Evolutionary conservation across 352 stramenopile species (phyloP), one percentile per base, ranked within the genome.

Genomic region (Saprolegnia parasitica): DNA sequence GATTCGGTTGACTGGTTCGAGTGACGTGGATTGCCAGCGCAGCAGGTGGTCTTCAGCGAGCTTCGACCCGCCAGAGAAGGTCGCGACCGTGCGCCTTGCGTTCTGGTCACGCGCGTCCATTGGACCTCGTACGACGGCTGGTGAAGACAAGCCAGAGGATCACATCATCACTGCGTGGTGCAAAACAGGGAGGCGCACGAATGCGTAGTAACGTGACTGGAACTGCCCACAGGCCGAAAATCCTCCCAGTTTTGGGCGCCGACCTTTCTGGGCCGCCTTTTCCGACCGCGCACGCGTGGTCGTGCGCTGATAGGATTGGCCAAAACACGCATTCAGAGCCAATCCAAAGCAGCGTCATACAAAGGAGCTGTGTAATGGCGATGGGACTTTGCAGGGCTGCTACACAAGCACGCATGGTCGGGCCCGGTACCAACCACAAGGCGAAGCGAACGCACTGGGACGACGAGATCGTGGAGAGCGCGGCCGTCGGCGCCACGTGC

Each of bases 1-100:
- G 42, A 49, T 49, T 49, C 42, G 13, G 42, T 49, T 49, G 42
- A 49, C 42, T 49, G 42, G 42, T 49, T 49, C 42, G 42, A 49
- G 42, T 49, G 42, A 49, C 42, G 18, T n/a, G 13, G 42, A 49
- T n/a, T 49, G 1, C 42, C 11, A n/a, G 20, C 35, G 52, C 52
- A 60, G 13, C 35, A 16, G 4, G 13, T 60, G 52, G 52, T 60
- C 52, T 60, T 60, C 52, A 24, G 1, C 24, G 35, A 60, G 52
- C 52, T 60, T 60, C 52, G 52, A 24, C 13, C 42, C 13, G 29
- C 29, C 2, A n/a, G 42, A 49, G 42, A 49, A 49, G 18, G 42
- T n/a, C 42, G 42, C 42, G 18, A 49, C 42, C 42, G 42, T 49
- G 42, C 42, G 11, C 18, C 42, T 15, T 49, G 42, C 4, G 13